phyloP scores from a whole-genome alignment of 768 basidiomycete species.

The Amanita exitialis region DNA sequence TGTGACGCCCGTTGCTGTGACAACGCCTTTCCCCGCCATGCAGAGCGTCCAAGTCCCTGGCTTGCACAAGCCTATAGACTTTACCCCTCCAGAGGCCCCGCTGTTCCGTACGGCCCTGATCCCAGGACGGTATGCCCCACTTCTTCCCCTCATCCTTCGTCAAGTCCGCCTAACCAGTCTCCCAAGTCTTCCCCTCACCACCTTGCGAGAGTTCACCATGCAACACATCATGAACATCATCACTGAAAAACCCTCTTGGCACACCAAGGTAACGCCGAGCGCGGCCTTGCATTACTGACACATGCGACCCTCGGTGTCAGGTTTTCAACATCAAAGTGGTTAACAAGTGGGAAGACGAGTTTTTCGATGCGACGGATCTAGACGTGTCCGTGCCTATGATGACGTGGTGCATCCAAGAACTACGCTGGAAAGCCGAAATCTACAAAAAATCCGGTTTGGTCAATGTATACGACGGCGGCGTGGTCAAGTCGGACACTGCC shows the following conservation, averaged over 20 bases:
- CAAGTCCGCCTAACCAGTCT: no score
- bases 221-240: slow-evolving; percentile 23
- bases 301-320: neutral
- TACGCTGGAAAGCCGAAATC: slow-evolving; percentile 12
- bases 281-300: neutral
- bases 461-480: slow-evolving; percentile 7
- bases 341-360: neutral
- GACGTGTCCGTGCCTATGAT: slow-evolving; percentile 12
- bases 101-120: neutral
- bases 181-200: slow-evolving; percentile 13
- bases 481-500: slow-evolving; percentile 21
- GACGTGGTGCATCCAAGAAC: slow-evolving; percentile 13
- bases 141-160: neutral
- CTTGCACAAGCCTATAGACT: neutral
- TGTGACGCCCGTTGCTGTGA: no score
- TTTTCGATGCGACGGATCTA: neutral
- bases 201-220: slow-evolving; percentile 23
- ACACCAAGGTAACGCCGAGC: slow-evolving; percentile 15
- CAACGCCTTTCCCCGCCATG: no score
- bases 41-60: neutral
- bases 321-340: neutral
- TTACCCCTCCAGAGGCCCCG: neutral
- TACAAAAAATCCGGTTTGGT: slow-evolving; percentile 5
- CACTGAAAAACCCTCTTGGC: slow-evolving; percentile 25
- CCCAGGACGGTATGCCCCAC: neutral